A percentile compares a stretch with the other conserved stretches of the same genome.
These are phyloP conservation scores for Lathyrus aphaca DNA, from an alignment of 306 rosid genomes.

Conservation along the genomic window DNA sequence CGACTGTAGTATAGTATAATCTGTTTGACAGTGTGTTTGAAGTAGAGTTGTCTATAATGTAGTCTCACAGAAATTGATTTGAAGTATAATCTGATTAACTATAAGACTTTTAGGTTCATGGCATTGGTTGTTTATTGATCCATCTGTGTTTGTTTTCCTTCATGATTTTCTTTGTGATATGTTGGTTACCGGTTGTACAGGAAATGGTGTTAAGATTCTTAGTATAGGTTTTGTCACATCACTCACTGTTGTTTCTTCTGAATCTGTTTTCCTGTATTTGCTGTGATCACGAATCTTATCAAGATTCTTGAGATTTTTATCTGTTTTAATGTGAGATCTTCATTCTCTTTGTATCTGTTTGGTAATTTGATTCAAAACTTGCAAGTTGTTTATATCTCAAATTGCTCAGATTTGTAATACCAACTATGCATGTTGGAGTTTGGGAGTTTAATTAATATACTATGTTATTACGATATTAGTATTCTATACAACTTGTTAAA, in stretches of 20 bases:
- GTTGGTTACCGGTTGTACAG: neutral
- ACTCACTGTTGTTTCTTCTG: neutral
- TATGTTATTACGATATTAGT: neutral
- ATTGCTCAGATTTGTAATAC: neutral
- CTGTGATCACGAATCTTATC: neutral
- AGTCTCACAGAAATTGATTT: neutral
- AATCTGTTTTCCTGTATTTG: neutral
- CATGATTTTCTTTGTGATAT: neutral
- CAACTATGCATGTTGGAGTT: neutral
- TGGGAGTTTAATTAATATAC: slow-evolving; percentile 5
- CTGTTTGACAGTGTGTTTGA: slow-evolving; percentile 6
- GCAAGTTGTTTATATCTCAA: neutral
- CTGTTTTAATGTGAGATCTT: slow-evolving; percentile 2
- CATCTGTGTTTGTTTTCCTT: neutral
- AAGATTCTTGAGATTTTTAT: slow-evolving; percentile 1
- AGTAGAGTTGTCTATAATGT: neutral
- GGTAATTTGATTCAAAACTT: neutral
- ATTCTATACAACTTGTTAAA: neutral
- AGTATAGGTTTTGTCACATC: neutral
- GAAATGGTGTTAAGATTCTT: neutral
- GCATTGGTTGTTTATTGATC: neutral
- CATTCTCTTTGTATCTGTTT: neutral
- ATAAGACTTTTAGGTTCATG: neutral
- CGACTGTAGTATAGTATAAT: neutral
- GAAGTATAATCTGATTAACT: neutral